A percentile compares a stretch with the other conserved stretches of the same genome.
phyloP scores from a whole-genome alignment of 148 eudicot genomes.

The Rhododendron mucronatum region DNA sequence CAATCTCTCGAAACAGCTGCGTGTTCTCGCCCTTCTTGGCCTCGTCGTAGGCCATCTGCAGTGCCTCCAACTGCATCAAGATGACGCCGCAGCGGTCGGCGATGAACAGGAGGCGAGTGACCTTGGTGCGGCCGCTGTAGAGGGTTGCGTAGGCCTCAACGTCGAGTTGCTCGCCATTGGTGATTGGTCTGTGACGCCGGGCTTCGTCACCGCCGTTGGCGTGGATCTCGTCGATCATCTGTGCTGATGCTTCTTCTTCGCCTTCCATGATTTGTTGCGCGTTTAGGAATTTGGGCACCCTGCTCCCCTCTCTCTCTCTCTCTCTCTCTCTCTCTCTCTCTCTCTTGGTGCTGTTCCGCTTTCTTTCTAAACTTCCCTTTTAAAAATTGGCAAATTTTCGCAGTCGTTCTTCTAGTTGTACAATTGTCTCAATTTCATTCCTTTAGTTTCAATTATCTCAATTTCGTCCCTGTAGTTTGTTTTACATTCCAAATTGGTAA shows the following conservation, averaged over 20 bases:
- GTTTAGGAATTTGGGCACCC: not conserved
- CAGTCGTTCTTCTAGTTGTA: too few species aligned
- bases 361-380: too few species aligned
- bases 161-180: conserved; percentile 71
- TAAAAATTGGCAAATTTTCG: too few species aligned
- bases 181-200: conserved; percentile 39
- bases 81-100: conserved; percentile 46
- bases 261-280: conserved; percentile 27
- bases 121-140: conserved; percentile 71
- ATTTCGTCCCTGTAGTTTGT: too few species aligned
- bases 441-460: too few species aligned
- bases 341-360: too few species aligned
- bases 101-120: conserved; percentile 58
- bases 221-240: conserved; percentile 39
- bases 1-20: conserved; percentile 52
- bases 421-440: too few species aligned
- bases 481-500: too few species aligned
- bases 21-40: not conserved
- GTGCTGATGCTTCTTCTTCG: conserved; percentile 26
- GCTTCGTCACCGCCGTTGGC: conserved; percentile 29
- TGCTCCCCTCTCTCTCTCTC: not conserved
- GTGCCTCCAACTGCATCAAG: conserved; percentile 60
- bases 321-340: not conserved
- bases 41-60: conserved; percentile 56
- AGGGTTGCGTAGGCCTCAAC: conserved; percentile 69